A percentile compares a stretch with the other conserved stretches of the same genome.
These are phyloP conservation scores for Dactylis glomerata DNA, from an alignment of 176 grass and related monocot species.

Conservation along the genomic window DNA sequence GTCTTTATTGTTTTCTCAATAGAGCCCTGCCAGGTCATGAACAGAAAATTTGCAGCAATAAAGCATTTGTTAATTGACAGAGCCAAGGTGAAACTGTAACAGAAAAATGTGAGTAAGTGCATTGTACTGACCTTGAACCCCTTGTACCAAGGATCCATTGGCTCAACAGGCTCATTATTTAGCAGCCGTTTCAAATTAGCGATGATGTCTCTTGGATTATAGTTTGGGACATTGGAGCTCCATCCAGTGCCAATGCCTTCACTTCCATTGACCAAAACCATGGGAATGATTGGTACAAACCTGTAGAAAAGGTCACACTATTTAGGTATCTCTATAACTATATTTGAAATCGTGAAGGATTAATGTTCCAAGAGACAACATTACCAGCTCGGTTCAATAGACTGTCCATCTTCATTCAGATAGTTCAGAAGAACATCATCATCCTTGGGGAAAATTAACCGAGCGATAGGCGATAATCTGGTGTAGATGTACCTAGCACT, in stretches of 20 bases:
- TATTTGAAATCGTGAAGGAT: neutral
- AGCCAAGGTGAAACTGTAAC: neutral
- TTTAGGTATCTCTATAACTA: neutral
- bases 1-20: constrained; percentile 60
- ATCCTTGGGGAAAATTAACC: constrained; percentile 77
- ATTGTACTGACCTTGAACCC: constrained; percentile 72
- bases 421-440: constrained; percentile 81
- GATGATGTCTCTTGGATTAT: constrained; percentile 82
- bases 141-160: constrained; percentile 88
- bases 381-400: constrained; percentile 88
- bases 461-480: constrained; percentile 43
- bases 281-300: constrained; percentile 84
- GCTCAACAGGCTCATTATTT: constrained; percentile 40
- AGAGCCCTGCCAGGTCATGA: constrained; percentile 46
- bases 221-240: constrained; percentile 84
- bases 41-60: neutral
- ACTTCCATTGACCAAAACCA: constrained; percentile 92
- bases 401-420: constrained; percentile 77
- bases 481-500: constrained; percentile 81
- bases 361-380: neutral
- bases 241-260: constrained; percentile 96
- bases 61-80: neutral
- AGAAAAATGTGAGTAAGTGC: neutral
- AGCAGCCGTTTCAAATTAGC: constrained; percentile 66
- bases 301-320: constrained; percentile 33